These are phyloP conservation scores for Candida sanyaensis DNA, from an alignment of 1,139 yeast species.

Conservation along the genomic window DNA sequence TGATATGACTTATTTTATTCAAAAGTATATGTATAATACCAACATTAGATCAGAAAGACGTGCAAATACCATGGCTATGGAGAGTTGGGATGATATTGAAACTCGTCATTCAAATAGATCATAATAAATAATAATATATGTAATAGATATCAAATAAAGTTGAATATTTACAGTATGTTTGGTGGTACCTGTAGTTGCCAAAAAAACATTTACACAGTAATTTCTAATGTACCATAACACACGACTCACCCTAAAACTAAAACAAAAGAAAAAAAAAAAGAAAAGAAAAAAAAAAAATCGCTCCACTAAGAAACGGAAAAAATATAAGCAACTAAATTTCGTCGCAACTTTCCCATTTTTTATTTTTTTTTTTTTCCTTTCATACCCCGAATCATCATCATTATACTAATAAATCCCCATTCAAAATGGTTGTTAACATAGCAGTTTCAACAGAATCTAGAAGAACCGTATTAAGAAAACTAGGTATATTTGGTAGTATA, in stretches of 20 bases:
- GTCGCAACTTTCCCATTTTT: no score
- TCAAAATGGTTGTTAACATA: neutral
- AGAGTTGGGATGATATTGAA: slow-evolving; percentile 23
- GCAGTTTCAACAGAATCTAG: slow-evolving; percentile 32
- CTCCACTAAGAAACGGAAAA: neutral
- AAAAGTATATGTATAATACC: slow-evolving; percentile 43
- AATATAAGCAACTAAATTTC: neutral
- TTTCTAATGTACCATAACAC: neutral
- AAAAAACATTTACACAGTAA: neutral
- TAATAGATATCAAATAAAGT: neutral
- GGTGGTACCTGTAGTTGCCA: neutral
- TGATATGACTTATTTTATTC: slow-evolving; percentile 76
- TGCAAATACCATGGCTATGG: slow-evolving; percentile 29
- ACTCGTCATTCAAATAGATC: neutral
- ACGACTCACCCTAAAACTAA: neutral
- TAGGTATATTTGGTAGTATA: slow-evolving; percentile 32
- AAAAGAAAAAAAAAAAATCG: neutral
- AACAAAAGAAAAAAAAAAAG: neutral
- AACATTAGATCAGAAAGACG: slow-evolving; percentile 20
- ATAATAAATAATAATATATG: neutral
- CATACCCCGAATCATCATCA: no score
- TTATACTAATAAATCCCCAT: no score
- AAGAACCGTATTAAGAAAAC: slow-evolving; percentile 35
- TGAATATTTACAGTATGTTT: no score
- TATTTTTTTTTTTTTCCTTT: no score